A percentile compares a stretch with the other conserved stretches of the same genome.
These are phyloP conservation scores for Pilatotrama ljubarskyi DNA, from an alignment of 768 basidiomycete species.

Conservation along the genomic window DNA sequence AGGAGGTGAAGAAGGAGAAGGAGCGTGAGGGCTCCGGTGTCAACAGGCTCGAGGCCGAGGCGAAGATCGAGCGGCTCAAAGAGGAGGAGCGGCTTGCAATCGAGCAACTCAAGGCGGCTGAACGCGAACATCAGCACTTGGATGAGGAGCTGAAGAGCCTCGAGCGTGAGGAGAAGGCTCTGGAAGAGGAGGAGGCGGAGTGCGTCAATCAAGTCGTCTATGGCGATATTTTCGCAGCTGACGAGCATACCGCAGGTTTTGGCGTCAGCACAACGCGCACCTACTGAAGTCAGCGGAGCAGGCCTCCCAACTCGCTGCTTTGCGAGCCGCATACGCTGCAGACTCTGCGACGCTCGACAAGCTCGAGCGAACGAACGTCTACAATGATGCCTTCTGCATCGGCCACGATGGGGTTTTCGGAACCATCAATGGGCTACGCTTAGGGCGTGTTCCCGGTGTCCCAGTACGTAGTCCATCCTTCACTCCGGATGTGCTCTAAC, in stretches of 20 bases:
- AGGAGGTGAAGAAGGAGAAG: slow-evolving; percentile 78
- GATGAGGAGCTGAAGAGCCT: slow-evolving; percentile 69
- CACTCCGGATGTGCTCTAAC: not conserved
- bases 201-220: slow-evolving; percentile 39
- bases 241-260: slow-evolving; percentile 56
- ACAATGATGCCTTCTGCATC: slow-evolving; percentile 94
- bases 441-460: slow-evolving; percentile 84
- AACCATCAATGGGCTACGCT: slow-evolving; percentile 94
- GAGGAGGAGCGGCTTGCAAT: slow-evolving; percentile 67
- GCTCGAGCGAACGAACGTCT: slow-evolving; percentile 89
- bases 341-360: slow-evolving; percentile 79
- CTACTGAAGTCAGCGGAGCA: slow-evolving; percentile 65
- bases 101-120: slow-evolving; percentile 73
- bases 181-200: slow-evolving; percentile 86
- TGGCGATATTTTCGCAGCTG: not conserved
- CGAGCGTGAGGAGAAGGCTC: slow-evolving; percentile 72
- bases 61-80: slow-evolving; percentile 71
- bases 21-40: slow-evolving; percentile 64
- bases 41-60: slow-evolving; percentile 65
- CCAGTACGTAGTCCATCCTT: slow-evolving; percentile 51
- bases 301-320: slow-evolving; percentile 63
- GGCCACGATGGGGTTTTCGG: slow-evolving; percentile 94
- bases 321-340: slow-evolving; percentile 76
- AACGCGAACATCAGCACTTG: slow-evolving; percentile 74
- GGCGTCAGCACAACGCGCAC: slow-evolving; percentile 77